phyloP scores from a whole-genome alignment of 805 yeast genomes.

The Spathaspora hagerdaliae region DNA sequence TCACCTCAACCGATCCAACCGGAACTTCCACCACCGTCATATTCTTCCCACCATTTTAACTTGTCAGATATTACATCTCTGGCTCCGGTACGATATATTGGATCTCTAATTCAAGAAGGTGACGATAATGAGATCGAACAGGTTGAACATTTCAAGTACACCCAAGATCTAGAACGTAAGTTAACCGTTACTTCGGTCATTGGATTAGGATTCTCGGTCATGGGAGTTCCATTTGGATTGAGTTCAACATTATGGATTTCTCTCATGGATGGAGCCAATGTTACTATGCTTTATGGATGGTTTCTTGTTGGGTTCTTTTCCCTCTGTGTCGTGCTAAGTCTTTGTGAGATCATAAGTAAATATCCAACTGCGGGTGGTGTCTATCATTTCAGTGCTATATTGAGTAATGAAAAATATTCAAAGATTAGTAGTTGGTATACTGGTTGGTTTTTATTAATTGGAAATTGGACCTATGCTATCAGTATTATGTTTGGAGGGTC shows the following conservation, averaged over 20 bases:
- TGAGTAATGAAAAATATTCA: conserved; percentile 58
- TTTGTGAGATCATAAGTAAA: conserved; percentile 74
- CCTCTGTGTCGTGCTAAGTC: conserved; percentile 60
- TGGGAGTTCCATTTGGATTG: conserved; percentile 80
- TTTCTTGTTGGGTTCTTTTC: conserved; percentile 60
- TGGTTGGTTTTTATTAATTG: conserved; percentile 71
- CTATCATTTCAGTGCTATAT: conserved; percentile 71
- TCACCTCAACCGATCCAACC: not conserved
- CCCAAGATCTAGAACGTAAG: conserved; percentile 65
- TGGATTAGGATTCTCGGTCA: conserved; percentile 74
- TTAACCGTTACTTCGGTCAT: conserved; percentile 66
- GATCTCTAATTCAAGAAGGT: conserved; percentile 14
- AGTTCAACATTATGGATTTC: conserved; percentile 72
- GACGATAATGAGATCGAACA: conserved; percentile 50
- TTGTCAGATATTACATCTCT: conserved; percentile 7
- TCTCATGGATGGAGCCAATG: conserved; percentile 71
- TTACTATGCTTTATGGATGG: conserved; percentile 76
- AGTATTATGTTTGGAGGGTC: conserved; percentile 75
- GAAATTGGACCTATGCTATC: conserved; percentile 75
- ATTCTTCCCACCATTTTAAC: conserved; percentile 3
- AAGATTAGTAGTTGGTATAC: conserved; percentile 67
- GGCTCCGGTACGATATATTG: conserved; percentile 11
- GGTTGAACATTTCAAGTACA: conserved; percentile 70
- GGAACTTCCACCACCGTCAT: conserved; percentile 6
- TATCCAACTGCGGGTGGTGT: conserved; percentile 76